Evolutionary conservation across 768 basidiomycete species (phyloP), one percentile per base, ranked within the genome.

Genomic region (Sporobolomyces phaffii): DNA sequence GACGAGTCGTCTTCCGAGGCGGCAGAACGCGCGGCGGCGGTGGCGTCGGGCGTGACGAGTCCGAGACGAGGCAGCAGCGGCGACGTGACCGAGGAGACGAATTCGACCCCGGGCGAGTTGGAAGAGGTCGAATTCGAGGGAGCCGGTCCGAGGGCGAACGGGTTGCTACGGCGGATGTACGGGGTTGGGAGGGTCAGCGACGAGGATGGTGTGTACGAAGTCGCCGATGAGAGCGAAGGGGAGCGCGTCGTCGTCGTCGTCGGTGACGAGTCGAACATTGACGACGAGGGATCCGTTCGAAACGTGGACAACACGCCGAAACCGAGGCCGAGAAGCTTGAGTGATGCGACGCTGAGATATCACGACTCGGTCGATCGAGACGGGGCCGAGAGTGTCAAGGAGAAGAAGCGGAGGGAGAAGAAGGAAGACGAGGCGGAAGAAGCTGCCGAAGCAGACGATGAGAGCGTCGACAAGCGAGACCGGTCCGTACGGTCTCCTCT

Each of bases 41-140:
- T 34, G 28, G 54, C 28, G 34, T 48, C 38, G 10, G 47, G 10
- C 31, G 50, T 22, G 50, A 33, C 11, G 43, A 33, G 13, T 24
- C 56, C 29, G 54, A 14, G 17, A n/a, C n/a, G n/a, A 47, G 28
- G 54, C 28, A 28, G 54, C 38, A 17, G 47, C 14, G 38, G 50
- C 22, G 50, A 33, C 11, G 43, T 41, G 13, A 31, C 56, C 29
- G 54, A 14, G 17, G 48, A 33, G 54, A 51, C 48, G 28, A 28
- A 34, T 24, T 44, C 34, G 24, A 38, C 29, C 40, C 56, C 69
- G 9, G 51, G 41, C 10, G 57, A 59, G 20, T 20, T 47, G 20
- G 58, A 49, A 20, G 65, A 57, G 20, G 29, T 57, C 40, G 65
- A 68, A 60, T 65, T 68, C 28, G 67, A 66, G 36, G 72, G 65